Percentiles rank a stretch among this genome's conserved stretches.
Evolutionary conservation across 768 basidiomycete species (phyloP).

Genomic region (Mycena pura): DNA sequence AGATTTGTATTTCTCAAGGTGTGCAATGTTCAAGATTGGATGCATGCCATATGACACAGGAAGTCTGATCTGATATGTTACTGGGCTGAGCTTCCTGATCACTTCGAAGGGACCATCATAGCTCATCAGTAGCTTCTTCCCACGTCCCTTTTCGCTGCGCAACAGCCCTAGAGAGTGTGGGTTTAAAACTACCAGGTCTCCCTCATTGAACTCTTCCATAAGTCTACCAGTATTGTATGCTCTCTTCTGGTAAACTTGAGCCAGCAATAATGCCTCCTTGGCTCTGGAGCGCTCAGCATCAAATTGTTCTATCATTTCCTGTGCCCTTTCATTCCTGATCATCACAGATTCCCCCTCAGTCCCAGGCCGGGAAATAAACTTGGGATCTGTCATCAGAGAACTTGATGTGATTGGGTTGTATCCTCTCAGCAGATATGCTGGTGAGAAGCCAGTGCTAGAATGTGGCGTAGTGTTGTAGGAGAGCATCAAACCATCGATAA

Average conservation of each 20-base stretch:
- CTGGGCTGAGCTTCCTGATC: constrained; percentile 27
- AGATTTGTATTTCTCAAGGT: constrained; percentile 27
- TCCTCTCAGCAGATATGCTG: constrained; percentile 36
- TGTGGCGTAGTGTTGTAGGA: constrained; percentile 41
- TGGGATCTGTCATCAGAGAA: not conserved
- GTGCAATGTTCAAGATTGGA: constrained; percentile 31
- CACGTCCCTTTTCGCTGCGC: constrained; percentile 25
- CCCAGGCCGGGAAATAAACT: not conserved
- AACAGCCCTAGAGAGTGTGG: constrained; percentile 28
- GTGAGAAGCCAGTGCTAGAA: constrained; percentile 34
- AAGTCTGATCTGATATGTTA: constrained; percentile 28
- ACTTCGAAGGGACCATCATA: constrained; percentile 33
- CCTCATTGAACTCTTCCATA: constrained; percentile 23
- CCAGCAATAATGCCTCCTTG: constrained; percentile 6
- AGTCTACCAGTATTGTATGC: constrained; percentile 25
- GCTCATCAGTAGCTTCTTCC: constrained; percentile 28
- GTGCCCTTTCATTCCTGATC: constrained; percentile 1
- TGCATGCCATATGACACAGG: constrained; percentile 28
- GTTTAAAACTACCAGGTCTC: constrained; percentile 29
- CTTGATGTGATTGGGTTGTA: constrained; percentile 30
- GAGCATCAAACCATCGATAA: constrained; percentile 31
- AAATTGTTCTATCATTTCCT: constrained; percentile 12
- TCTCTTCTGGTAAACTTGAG: constrained; percentile 17
- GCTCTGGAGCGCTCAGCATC: constrained; percentile 1
- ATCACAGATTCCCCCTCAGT: not conserved